Base-by-base conservation (phyloP, 768 basidiomycete genomes). In the Termitomyces sp. region DNA sequence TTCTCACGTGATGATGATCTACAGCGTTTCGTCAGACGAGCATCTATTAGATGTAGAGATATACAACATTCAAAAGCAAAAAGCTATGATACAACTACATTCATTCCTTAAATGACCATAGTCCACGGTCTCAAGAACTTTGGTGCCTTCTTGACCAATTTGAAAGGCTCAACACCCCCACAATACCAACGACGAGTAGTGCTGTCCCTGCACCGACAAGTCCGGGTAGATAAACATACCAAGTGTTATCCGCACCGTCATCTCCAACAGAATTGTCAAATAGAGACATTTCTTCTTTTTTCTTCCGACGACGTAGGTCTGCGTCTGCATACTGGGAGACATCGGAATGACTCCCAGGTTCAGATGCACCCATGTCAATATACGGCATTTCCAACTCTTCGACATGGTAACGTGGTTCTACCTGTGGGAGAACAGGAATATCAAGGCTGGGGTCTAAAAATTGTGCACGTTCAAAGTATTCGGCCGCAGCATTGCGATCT, bases 171-270 rank as follows among this genome's bases (percentile, higher is more conserved):
- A 92, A 69, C 6, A 86, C 86, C 3, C 89, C 88, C 21, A 91
- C 84, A 35, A 89, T 85, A 0, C 88, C 87, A 21, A 89, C 85
- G 21, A 91, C 86, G 42, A 91, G 76, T 54, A 92, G 66, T 43
- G 90, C 90, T 21, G 89, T 91, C n/a, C 89, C 90, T 25, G 89
- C 90, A 9, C 90, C 90, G 7, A 92, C 84, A 59, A 92, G 68
- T 25, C 88, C 85, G 3, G 90, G 90, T 40, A 92, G 73, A 48
- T 47, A 47, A 47, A 91, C 63, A 63, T 89, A 91, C 90, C 90
- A 92, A 23, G 88, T 78, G 68, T 76, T 81, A 54, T 90, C 88
- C 39, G 86, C 74, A 35, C 85, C 84, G 21, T 83, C 81, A 49
- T 79, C 78, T 43, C 76, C 68, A 35, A 73, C 75, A 37, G 75